Base-by-base conservation (phyloP, 2,329 filamentous ascomycete species). In the Thermothelomyces thermophilus region DNA sequence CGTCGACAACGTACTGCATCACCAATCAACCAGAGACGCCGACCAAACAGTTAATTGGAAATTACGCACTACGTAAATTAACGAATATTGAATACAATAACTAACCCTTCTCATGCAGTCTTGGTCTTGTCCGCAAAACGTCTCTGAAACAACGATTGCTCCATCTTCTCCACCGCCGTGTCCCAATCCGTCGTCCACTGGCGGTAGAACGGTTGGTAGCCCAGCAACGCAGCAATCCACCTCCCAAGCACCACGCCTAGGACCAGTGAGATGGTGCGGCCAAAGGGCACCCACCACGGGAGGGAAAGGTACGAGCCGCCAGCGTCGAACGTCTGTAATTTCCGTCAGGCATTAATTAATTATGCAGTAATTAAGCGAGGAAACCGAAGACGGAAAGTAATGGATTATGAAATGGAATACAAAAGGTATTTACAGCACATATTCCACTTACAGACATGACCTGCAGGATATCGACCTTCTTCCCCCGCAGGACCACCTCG, bases 131-230 rank as follows among this genome's bases (percentile, higher is more conserved):
- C 40, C 11, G 40, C 24, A 17, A 42, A 31, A 7, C 40, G 40
- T 26, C 40, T 3, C 26, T 31, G 40, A n/a, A 42, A 42, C 7
- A 42, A 3, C 7, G 40, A 42, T 16, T 26, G 16, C 26, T 31
- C 40, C 40, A 42, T 42, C 40, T 42, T 42, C 10, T 30, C 40
- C 6, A 26, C 30, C n/a, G 40, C 40, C 16, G 30, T 9, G 3
- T 42, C 40, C 40, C 40, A 42, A n/a, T 42, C 40, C 20, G 40
- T 42, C 3, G 28, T 42, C 40, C 41, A 43, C 5, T 33, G 10
- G 28, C 14, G 33, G 30, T 42, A 20, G 26, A 42, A 42, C n/a
- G 40, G 40, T 26, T 42, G 40, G 10, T 42, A 42, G n/a, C 40
- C 40, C 26, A 42, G 11, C 26, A 42, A 9, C 16, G 24, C 40